Percentiles rank a stretch among this genome's conserved stretches.
phyloP scores from a whole-genome alignment of 257 asterid genomes.

The Solanum gandarillasii region DNA sequence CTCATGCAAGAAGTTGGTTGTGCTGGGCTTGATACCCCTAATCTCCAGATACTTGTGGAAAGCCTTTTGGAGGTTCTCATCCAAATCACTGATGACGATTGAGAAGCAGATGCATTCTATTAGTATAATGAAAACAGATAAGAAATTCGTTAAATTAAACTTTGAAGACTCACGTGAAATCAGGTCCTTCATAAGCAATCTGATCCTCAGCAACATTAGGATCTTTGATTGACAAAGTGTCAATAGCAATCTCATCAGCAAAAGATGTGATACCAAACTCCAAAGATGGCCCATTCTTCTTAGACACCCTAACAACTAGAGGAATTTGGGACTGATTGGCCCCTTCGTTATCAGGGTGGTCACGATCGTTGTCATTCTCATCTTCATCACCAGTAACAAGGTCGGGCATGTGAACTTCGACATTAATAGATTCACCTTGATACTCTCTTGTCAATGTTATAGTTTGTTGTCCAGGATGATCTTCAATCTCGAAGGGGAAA shows the following conservation, averaged over 20 bases:
- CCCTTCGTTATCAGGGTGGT: constrained; percentile 14
- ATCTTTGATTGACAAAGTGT: constrained; percentile 49
- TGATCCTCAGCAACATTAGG: constrained; percentile 46
- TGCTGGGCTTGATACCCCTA: constrained; percentile 73
- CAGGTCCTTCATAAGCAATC: constrained; percentile 86
- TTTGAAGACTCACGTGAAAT: constrained; percentile 41
- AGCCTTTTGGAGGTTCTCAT: constrained; percentile 88
- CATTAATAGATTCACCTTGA: constrained; percentile 51
- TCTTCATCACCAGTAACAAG: constrained; percentile 31
- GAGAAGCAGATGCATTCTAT: neutral
- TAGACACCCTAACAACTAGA: constrained; percentile 59
- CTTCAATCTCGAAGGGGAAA: constrained; percentile 69
- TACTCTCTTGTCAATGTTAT: constrained; percentile 49
- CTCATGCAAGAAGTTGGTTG: constrained; percentile 73
- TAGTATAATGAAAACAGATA: neutral
- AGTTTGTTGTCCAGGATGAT: constrained; percentile 56
- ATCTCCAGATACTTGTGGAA: constrained; percentile 87
- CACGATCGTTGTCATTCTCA: constrained; percentile 6
- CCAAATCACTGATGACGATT: constrained; percentile 50
- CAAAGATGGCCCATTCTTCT: constrained; percentile 38
- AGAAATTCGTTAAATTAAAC: neutral
- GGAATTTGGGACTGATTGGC: constrained; percentile 36
- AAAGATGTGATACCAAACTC: constrained; percentile 71
- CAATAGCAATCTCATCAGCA: constrained; percentile 60
- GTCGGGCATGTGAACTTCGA: constrained; percentile 78